These are phyloP conservation scores for Penicillium sp. DNA, from an alignment of 2,329 filamentous ascomycete species.

Conservation along the genomic window DNA sequence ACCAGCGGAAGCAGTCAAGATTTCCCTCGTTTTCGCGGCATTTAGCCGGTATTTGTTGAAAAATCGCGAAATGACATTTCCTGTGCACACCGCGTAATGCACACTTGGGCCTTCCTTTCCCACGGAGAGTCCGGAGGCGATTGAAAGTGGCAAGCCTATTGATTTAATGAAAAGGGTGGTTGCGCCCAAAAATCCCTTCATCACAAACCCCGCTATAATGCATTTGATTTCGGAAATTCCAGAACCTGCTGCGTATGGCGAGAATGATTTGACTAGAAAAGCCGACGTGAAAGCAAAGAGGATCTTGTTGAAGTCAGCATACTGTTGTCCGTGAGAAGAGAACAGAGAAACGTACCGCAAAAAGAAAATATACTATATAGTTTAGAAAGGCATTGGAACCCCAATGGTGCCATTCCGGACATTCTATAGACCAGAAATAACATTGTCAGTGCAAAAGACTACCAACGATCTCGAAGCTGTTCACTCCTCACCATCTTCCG, in stretches of 20 bases:
- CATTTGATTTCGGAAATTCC: slow-evolving; percentile 99
- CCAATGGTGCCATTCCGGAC: slow-evolving; percentile 86
- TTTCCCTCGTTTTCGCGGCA: slow-evolving; percentile 90
- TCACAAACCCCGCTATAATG: slow-evolving; percentile 97
- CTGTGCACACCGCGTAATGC: slow-evolving; percentile 97
- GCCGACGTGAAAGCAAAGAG: slow-evolving; percentile 79
- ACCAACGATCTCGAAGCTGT: neutral
- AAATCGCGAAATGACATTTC: slow-evolving; percentile 89
- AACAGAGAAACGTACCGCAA: slow-evolving; percentile 55
- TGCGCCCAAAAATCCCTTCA: slow-evolving; percentile 94
- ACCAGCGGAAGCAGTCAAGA: slow-evolving; percentile 88
- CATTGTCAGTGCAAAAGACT: slow-evolving; percentile 10
- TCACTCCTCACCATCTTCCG: slow-evolving; percentile 64
- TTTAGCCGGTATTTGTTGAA: slow-evolving; percentile 91
- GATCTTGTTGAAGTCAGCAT: slow-evolving; percentile 44
- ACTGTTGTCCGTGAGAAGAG: neutral
- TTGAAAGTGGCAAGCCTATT: slow-evolving; percentile 81
- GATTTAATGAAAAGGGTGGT: slow-evolving; percentile 95
- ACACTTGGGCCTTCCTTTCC: slow-evolving; percentile 97
- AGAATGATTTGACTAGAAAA: slow-evolving; percentile 81
- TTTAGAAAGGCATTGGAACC: slow-evolving; percentile 72
- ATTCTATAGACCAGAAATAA: slow-evolving; percentile 51
- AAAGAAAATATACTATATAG: slow-evolving; percentile 82
- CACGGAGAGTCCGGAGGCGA: slow-evolving; percentile 88
- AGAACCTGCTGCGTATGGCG: slow-evolving; percentile 92